These are phyloP conservation scores for Omphalea diandra DNA, from an alignment of 441 rosid genomes.

Conservation along the genomic window DNA sequence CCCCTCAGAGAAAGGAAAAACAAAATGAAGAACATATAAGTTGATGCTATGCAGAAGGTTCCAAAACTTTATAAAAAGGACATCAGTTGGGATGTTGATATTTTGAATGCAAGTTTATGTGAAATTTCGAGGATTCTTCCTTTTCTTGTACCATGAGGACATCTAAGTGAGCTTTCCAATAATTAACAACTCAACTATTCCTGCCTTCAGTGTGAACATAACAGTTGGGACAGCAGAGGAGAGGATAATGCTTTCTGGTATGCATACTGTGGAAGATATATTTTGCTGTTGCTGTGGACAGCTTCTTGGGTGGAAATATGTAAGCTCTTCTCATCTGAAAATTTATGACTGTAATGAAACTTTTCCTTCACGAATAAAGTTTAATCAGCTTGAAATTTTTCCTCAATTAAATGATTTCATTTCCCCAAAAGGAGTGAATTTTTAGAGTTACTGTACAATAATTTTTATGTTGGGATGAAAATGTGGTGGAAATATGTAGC, in stretches of 20 bases:
- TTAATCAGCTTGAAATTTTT: background rate
- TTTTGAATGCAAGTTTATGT: background rate
- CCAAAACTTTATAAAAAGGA: background rate
- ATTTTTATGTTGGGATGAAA: too few species aligned
- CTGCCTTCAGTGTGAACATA: conserved; percentile 38
- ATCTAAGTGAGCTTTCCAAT: background rate
- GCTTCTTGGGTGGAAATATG: conserved; percentile 58
- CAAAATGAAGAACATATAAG: too few species aligned
- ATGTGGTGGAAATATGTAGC: too few species aligned
- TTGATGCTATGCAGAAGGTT: background rate
- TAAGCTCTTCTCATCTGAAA: conserved; percentile 23
- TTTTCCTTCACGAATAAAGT: background rate
- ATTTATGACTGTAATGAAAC: background rate
- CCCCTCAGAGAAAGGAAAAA: too few species aligned
- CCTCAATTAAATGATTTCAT: background rate
- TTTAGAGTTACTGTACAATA: too few species aligned
- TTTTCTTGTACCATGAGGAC: background rate
- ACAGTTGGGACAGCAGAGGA: conserved; percentile 44
- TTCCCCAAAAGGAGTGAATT: too few species aligned
- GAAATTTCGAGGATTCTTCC: background rate
- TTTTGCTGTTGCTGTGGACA: conserved; percentile 60
- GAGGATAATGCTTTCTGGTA: conserved; percentile 47
- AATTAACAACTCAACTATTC: background rate
- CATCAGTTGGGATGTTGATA: background rate
- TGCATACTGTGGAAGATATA: conserved; percentile 51